Conservation (phyloP, 169 alveolate species). For the Plasmodium fragile region DNA sequence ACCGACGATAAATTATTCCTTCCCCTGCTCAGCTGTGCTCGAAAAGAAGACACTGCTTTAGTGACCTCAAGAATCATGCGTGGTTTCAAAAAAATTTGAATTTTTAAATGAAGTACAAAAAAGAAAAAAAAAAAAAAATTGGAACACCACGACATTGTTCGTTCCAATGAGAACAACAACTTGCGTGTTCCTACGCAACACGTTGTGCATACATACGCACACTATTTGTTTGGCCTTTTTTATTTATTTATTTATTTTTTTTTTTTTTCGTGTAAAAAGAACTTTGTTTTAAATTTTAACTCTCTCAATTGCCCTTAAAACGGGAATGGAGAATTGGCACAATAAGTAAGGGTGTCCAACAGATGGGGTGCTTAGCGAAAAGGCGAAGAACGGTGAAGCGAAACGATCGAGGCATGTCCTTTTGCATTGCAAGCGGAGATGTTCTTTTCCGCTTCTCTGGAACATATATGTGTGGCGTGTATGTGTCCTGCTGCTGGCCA, state of each 20-base stretch:
- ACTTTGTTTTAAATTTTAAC: not conserved
- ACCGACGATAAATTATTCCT: not conserved
- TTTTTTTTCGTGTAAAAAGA: not conserved
- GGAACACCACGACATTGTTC: not conserved
- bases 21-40: constrained; percentile 56
- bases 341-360: not conserved
- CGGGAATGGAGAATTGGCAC: not conserved
- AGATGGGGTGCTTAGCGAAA: not conserved
- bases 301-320: not conserved
- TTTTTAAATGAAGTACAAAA: constrained; percentile 9
- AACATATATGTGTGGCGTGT: not conserved
- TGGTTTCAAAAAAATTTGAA: constrained; percentile 70
- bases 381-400: not conserved
- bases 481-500: not conserved
- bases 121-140: not conserved
- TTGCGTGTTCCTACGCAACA: not conserved
- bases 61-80: constrained; percentile 66
- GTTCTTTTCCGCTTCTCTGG: not conserved
- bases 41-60: constrained; percentile 51
- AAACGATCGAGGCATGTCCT: not conserved
- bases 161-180: not conserved
- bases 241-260: not conserved
- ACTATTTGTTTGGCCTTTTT: not conserved
- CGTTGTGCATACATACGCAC: not conserved
- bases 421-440: not conserved